Conservation (phyloP, 345 rosid species). For the Lepidium aucheri region DNA sequence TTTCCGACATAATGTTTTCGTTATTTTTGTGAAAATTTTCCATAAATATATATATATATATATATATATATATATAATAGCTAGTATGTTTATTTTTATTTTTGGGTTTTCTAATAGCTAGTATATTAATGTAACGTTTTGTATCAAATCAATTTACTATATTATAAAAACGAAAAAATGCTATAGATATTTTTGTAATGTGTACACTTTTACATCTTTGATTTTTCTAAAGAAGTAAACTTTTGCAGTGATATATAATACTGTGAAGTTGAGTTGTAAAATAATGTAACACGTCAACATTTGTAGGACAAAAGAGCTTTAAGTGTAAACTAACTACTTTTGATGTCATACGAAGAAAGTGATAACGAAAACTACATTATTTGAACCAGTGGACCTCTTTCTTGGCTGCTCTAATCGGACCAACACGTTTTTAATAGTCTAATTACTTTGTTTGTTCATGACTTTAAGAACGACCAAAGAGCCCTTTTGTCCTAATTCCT, state of each 20-base stretch:
- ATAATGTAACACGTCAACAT: slow-evolving; percentile 12
- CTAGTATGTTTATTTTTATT: too few species aligned
- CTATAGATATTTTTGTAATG: not conserved
- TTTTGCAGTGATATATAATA: not conserved
- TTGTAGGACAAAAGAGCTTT: slow-evolving; percentile 24
- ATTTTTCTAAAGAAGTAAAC: not conserved
- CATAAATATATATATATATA: not conserved
- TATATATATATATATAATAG: too few species aligned
- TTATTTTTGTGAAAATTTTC: too few species aligned
- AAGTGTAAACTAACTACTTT: slow-evolving; percentile 13
- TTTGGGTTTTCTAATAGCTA: not conserved
- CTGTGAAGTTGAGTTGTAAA: slow-evolving; percentile 16
- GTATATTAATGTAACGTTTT: not conserved
- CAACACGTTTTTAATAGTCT: not conserved
- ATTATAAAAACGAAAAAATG: not conserved
- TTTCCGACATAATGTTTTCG: too few species aligned
- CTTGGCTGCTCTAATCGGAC: slow-evolving; percentile 15
- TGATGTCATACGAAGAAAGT: slow-evolving; percentile 4
- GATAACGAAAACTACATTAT: not conserved
- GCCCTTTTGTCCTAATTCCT: not conserved
- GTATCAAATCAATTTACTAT: not conserved
- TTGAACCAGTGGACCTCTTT: slow-evolving; percentile 14
- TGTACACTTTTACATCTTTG: not conserved
- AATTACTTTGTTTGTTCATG: not conserved
- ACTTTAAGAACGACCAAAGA: slow-evolving; percentile 18